Evolutionary conservation across 805 yeast species (phyloP).

Genomic region (Yarrowia sp.): DNA sequence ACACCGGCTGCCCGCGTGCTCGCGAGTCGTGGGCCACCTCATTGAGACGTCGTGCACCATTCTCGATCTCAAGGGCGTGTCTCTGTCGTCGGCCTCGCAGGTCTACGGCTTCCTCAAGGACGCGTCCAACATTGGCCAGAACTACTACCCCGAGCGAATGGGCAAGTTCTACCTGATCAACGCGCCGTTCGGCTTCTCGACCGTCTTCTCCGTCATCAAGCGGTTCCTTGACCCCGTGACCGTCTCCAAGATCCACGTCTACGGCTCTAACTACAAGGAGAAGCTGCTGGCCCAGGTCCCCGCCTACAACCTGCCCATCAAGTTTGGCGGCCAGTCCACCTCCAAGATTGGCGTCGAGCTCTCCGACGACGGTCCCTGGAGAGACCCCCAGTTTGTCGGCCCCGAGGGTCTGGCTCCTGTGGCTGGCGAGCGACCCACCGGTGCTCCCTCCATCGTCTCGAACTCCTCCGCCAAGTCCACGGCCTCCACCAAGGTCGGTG

Average conservation of each 20-base stretch:
- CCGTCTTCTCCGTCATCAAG: conserved; percentile 87
- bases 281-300: conserved; percentile 92
- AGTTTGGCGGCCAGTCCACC: conserved; percentile 82
- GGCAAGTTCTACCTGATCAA: conserved; percentile 94
- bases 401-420: conserved; percentile 92
- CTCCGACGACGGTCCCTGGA: conserved; percentile 97
- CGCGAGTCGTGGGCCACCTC: conserved; percentile 71
- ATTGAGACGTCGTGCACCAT: conserved; percentile 97
- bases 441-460: conserved; percentile 20
- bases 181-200: conserved; percentile 95
- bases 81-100: conserved; percentile 76
- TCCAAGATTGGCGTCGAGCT: conserved; percentile 75
- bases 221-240: conserved; percentile 97
- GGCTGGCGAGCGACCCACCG: conserved; percentile 19
- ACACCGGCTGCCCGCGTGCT: conserved; percentile 89
- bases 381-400: conserved; percentile 82
- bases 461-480: conserved; percentile 19
- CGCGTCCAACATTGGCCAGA: conserved; percentile 92
- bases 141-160: conserved; percentile 98
- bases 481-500: conserved; percentile 1
- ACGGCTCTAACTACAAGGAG: conserved; percentile 73
- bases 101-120: conserved; percentile 87
- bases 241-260: conserved; percentile 86
- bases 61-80: conserved; percentile 91
- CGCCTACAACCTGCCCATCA: conserved; percentile 82